These are phyloP conservation scores for Eucalyptus cloeziana DNA, from an alignment of 345 rosid genomes.

Conservation along the genomic window DNA sequence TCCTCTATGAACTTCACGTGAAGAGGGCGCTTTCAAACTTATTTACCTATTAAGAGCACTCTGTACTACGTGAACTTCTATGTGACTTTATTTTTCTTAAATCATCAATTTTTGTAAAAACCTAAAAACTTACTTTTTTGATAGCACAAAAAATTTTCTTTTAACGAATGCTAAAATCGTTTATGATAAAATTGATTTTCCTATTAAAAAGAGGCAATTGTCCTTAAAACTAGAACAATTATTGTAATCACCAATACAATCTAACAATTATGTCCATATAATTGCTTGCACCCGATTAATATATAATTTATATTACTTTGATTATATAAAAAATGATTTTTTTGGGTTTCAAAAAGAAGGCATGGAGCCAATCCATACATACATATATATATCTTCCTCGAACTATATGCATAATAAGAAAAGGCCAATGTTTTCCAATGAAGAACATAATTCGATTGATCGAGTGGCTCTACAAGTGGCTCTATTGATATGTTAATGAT, in stretches of 20 bases:
- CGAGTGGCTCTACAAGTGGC: not conserved
- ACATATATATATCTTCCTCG: not conserved
- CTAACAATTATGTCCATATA: not conserved
- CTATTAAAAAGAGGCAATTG: not conserved
- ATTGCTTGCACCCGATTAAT: not conserved
- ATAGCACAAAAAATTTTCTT: not conserved
- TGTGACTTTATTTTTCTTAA: not conserved
- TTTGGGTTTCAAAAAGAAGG: not conserved
- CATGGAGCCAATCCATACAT: not conserved
- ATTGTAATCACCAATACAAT: not conserved
- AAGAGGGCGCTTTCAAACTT: not conserved
- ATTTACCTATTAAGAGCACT: not conserved
- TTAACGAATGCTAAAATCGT: not conserved
- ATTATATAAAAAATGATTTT: not conserved
- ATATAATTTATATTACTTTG: not conserved
- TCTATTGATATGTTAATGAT: not conserved
- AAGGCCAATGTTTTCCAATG: not conserved
- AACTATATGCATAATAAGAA: not conserved
- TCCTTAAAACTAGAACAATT: not conserved
- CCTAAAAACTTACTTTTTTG: not conserved
- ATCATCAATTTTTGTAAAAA: not conserved
- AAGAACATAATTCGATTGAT: not conserved
- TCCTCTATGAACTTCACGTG: not conserved
- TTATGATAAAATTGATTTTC: not conserved
- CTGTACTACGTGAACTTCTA: not conserved